Evolutionary conservation across 2,329 filamentous ascomycete species (phyloP).

Genomic region (Diaporthe eres): DNA sequence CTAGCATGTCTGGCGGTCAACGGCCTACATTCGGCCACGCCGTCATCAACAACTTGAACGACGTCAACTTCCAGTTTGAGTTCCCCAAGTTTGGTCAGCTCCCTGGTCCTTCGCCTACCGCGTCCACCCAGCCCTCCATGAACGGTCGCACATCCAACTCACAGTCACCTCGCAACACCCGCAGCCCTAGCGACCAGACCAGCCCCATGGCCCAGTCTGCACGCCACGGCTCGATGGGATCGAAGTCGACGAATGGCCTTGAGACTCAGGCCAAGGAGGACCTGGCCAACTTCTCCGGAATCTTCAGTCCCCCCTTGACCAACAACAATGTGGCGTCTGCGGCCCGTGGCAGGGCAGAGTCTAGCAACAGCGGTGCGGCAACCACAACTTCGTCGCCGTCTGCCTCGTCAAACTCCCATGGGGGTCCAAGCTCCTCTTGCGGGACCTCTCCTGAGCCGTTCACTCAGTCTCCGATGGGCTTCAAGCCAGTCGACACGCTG

Average conservation of each 20-base stretch:
- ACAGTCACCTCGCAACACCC: constrained; percentile 42
- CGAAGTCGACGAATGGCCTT: constrained; percentile 50
- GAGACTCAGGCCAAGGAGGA: constrained; percentile 61
- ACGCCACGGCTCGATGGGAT: constrained; percentile 51
- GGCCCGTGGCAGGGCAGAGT: constrained; percentile 67
- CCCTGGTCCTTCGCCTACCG: constrained; percentile 58
- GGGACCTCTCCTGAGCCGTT: constrained; percentile 84
- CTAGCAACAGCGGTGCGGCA: constrained; percentile 62
- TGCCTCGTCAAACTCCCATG: constrained; percentile 72
- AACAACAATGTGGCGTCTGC: constrained; percentile 59
- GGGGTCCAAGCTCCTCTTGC: constrained; percentile 75
- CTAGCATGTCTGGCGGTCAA: constrained; percentile 48
- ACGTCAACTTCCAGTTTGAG: constrained; percentile 93
- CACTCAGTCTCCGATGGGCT: constrained; percentile 78
- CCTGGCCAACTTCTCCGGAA: constrained; percentile 67
- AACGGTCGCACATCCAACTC: constrained; percentile 40
- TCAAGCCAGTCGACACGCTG: constrained; percentile 73
- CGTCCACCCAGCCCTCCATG: constrained; percentile 44
- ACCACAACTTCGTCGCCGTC: constrained; percentile 76
- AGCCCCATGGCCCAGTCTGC: constrained; percentile 50
- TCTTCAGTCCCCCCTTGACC: constrained; percentile 71
- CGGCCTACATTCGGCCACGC: constrained; percentile 64
- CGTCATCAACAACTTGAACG: constrained; percentile 72
- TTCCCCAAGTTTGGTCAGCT: constrained; percentile 94
- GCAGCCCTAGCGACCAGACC: constrained; percentile 50